These are phyloP conservation scores for Catenaria anguillulae DNA, from an alignment of 371 early-diverging fungal species.

Conservation along the genomic window DNA sequence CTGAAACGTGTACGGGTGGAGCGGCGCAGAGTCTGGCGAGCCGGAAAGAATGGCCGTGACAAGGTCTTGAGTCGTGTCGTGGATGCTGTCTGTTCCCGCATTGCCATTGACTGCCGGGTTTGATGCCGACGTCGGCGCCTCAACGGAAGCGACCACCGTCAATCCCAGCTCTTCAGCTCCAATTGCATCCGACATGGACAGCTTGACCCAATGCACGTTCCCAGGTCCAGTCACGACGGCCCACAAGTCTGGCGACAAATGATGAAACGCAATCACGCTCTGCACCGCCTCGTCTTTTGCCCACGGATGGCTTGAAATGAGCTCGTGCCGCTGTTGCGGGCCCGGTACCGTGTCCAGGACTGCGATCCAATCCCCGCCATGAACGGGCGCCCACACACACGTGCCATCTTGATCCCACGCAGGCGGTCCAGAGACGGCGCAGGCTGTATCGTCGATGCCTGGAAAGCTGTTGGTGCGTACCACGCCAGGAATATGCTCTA, in stretches of 20 bases:
- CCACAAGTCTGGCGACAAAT: neutral
- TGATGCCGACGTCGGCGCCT: neutral
- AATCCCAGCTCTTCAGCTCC: neutral
- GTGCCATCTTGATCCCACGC: neutral
- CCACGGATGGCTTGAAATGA: no score
- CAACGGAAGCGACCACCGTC: neutral
- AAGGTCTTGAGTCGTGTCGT: no score
- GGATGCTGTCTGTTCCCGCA: no score
- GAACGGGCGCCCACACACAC: neutral
- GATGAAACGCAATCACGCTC: no score
- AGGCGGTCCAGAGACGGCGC: neutral
- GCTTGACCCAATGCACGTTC: neutral
- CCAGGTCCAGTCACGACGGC: neutral
- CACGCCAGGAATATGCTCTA: neutral
- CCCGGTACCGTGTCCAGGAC: neutral
- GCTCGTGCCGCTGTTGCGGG: no score
- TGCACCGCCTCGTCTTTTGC: no score
- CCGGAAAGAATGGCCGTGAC: no score
- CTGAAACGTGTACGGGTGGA: no score
- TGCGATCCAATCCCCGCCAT: neutral
- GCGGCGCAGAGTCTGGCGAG: no score
- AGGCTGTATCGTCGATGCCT: neutral
- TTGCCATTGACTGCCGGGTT: no score
- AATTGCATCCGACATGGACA: neutral
- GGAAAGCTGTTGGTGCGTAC: neutral